These are phyloP conservation scores for Coemansia sp. DNA, from an alignment of 371 early-diverging fungal genomes.

Conservation along the genomic window DNA sequence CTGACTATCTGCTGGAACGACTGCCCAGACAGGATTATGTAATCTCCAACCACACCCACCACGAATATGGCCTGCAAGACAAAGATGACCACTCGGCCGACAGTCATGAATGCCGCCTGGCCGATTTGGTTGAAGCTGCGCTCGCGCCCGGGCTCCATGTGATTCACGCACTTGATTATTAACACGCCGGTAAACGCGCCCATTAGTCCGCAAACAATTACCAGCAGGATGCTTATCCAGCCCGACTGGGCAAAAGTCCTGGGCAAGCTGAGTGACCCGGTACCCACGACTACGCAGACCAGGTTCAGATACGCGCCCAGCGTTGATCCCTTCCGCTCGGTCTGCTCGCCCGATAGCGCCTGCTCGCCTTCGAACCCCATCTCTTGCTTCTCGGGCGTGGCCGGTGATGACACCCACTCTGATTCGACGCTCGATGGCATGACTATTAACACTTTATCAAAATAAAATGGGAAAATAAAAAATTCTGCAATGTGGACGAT, in stretches of 20 bases:
- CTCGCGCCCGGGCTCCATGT: slow-evolving; percentile 29
- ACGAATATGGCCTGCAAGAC: slow-evolving; percentile 62
- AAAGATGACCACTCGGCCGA: slow-evolving; percentile 19
- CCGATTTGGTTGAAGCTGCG: slow-evolving; percentile 40
- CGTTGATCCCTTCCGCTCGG: slow-evolving; percentile 38
- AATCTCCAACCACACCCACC: slow-evolving; percentile 71
- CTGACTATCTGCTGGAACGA: slow-evolving; percentile 55
- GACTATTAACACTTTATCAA: not conserved
- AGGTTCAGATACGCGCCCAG: slow-evolving; percentile 55
- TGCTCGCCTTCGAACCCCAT: not conserved
- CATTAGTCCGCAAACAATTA: slow-evolving; percentile 68
- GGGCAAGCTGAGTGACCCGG: slow-evolving; percentile 77
- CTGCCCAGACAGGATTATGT: slow-evolving; percentile 69
- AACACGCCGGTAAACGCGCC: slow-evolving; percentile 66
- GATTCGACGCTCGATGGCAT: not conserved
- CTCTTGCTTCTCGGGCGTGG: slow-evolving; percentile 5
- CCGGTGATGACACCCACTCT: slow-evolving; percentile 2
- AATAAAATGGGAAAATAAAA: not conserved
- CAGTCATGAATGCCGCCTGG: slow-evolving; percentile 26
- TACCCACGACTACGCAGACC: slow-evolving; percentile 79
- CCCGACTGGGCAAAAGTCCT: slow-evolving; percentile 76
- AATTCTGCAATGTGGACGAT: not conserved
- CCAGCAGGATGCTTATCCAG: slow-evolving; percentile 74
- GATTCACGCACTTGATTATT: slow-evolving; percentile 67
- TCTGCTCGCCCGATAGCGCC: slow-evolving; percentile 16